Base-by-base conservation (phyloP, 2,329 filamentous ascomycete species). In the Phyllosticta capitalensis region DNA sequence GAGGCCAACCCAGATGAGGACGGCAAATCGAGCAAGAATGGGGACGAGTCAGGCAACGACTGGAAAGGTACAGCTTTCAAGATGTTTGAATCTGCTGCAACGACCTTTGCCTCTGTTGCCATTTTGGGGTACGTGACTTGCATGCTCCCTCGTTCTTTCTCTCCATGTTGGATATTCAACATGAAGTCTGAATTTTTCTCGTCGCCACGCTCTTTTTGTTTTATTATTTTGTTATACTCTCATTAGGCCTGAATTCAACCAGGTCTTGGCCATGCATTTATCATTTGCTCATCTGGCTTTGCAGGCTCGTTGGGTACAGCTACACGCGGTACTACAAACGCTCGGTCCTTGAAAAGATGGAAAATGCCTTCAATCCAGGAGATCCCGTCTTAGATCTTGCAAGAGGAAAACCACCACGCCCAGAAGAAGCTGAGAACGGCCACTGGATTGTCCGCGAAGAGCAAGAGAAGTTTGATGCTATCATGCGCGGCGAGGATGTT, bases 341-440 rank as follows among this genome's bases (percentile, higher is more conserved):
- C 74, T 76, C 95, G 59, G 90, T 97, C 26, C 78, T 97, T n/a
- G 77, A 85, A 64, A 99, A 99, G 75, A 97, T 99, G 80, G 84
- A 89, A 65, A 87, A 88, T 66, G 94, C 94, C 22, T 99, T 99
- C 73, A 81, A 88, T 61, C 91, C 92, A 1, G 94, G 94, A 10
- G 94, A 99, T 70, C 92, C 91, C 0, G 90, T 92, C 24, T 83
- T 92, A 19, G 92, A 89, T 60, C 77, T 96, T 56, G 73, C 72
- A 38, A 64, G 59, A 21, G 70, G 71, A 3, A 73, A 72, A 58
- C 54, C 52, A 5, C 54, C 54, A 22, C 54, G 54, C 7, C 54
- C 53, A 17, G 69, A 72, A 62, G 68, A 79, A 81, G 64, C 75
- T 79, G 57, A 82, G 78, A 1, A 76, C 51, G 75, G 63, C 12